These are phyloP conservation scores for Anaeramoeba flamelloides DNA, from an alignment of 78 protist genomes.

Conservation along the genomic window DNA sequence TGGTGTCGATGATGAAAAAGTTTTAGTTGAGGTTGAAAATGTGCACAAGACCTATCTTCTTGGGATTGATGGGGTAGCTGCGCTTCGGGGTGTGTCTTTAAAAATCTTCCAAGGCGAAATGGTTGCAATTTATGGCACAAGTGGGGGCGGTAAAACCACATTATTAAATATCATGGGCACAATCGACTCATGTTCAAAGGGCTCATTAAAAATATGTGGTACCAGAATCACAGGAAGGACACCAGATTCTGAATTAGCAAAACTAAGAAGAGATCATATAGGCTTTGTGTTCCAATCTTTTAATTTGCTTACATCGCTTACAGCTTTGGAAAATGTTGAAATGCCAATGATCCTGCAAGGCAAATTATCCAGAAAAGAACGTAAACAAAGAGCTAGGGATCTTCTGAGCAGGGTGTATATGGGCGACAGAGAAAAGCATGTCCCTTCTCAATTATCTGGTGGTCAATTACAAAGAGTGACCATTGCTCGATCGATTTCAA, in stretches of 20 bases:
- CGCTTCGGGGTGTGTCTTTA: slow-evolving; percentile 71
- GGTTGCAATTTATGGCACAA: slow-evolving; percentile 69
- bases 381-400: background rate
- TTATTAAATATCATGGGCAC: slow-evolving; percentile 78
- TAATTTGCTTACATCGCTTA: slow-evolving; percentile 72
- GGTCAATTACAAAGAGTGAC: slow-evolving; percentile 82
- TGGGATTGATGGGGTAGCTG: slow-evolving; percentile 88
- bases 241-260: slow-evolving; percentile 50
- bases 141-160: slow-evolving; percentile 83
- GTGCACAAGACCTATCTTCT: slow-evolving; percentile 79
- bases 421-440: slow-evolving; percentile 56
- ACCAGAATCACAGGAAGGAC: slow-evolving; percentile 32
- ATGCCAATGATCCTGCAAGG: slow-evolving; percentile 76
- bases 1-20: no score
- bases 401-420: slow-evolving; percentile 46
- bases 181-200: slow-evolving; percentile 38
- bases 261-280: slow-evolving; percentile 42
- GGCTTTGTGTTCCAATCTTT: slow-evolving; percentile 89
- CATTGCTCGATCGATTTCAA: slow-evolving; percentile 77
- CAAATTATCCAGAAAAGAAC: background rate
- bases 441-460: slow-evolving; percentile 71
- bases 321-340: slow-evolving; percentile 79
- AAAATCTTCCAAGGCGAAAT: slow-evolving; percentile 61
- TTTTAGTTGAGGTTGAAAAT: slow-evolving; percentile 51
- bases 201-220: background rate